Conservation (phyloP, 75 land plant species). For the Pinus tabuliformis region DNA sequence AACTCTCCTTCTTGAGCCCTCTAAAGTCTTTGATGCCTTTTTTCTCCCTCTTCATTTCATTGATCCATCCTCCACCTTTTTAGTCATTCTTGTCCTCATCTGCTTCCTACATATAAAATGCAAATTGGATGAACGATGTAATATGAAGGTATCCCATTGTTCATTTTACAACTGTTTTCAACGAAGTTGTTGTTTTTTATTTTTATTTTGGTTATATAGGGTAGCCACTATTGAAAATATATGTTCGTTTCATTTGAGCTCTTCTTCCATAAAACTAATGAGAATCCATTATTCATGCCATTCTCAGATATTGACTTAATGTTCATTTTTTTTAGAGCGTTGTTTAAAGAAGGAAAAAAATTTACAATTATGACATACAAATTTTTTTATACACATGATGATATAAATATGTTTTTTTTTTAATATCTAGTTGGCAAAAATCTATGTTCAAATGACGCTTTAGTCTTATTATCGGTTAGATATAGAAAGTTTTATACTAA, state of each 20-base stretch:
- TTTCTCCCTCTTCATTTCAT: background rate
- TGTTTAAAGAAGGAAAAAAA: background rate
- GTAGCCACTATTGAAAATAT: conserved; percentile 1
- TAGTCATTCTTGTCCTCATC: background rate
- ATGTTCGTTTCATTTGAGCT: background rate
- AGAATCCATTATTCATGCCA: background rate
- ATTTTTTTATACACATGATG: too few species aligned
- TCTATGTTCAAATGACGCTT: too few species aligned
- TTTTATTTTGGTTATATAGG: background rate
- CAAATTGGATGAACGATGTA: background rate
- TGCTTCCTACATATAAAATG: background rate
- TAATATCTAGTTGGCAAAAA: too few species aligned
- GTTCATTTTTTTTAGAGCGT: background rate
- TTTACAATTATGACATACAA: too few species aligned
- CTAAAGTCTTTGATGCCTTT: background rate
- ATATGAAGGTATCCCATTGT: background rate
- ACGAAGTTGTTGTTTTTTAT: background rate
- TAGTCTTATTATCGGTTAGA: too few species aligned
- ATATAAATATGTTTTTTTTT: too few species aligned
- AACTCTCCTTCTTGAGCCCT: conserved; percentile 5
- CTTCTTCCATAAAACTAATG: too few species aligned
- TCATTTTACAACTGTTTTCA: background rate
- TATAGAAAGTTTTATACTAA: too few species aligned
- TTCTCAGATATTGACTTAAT: too few species aligned
- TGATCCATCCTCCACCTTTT: conserved; percentile 5